Percentiles rank a stretch among this genome's conserved stretches.
Conservation (phyloP, 1,284 basidiomycete species). For the Heliocybe sulcata region DNA sequence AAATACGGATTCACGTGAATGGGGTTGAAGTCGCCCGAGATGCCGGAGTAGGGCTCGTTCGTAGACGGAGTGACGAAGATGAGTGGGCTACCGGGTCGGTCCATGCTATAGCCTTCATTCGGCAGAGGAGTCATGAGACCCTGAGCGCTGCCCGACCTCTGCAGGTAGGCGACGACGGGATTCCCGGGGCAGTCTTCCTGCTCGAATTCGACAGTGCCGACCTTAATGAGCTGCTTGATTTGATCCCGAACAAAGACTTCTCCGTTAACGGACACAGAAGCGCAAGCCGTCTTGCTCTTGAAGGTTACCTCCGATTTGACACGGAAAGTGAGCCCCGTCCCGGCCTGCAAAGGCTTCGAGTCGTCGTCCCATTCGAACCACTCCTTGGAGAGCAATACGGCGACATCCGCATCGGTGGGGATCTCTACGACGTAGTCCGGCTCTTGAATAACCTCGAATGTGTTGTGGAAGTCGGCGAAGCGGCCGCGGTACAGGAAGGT, state of each 20-base stretch:
- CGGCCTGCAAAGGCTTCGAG: conserved; percentile 69
- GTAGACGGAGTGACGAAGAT: conserved; percentile 76
- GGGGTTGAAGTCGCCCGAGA: conserved; percentile 97
- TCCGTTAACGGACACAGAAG: conserved; percentile 78
- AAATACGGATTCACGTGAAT: conserved; percentile 99
- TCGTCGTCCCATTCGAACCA: conserved; percentile 97
- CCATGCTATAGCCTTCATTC: conserved; percentile 82
- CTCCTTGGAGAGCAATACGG: conserved; percentile 91
- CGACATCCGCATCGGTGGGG: conserved; percentile 74
- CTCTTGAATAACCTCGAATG: conserved; percentile 90
- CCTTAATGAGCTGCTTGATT: conserved; percentile 81
- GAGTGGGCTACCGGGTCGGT: conserved; percentile 46
- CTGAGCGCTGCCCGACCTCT: conserved; percentile 80
- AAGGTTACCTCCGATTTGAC: conserved; percentile 81
- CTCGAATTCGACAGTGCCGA: conserved; percentile 83
- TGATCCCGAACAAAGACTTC: conserved; percentile 83
- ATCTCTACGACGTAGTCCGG: conserved; percentile 82
- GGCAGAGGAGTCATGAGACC: conserved; percentile 76
- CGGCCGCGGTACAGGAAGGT: conserved; percentile 96
- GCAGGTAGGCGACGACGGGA: conserved; percentile 89
- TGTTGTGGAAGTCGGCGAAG: conserved; percentile 92
- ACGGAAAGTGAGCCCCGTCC: conserved; percentile 86
- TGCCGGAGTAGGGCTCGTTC: conserved; percentile 92
- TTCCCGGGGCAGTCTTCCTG: conserved; percentile 88
- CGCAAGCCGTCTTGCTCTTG: conserved; percentile 87